Evolutionary conservation across 371 early-diverging fungal genomes (phyloP), one percentile per base, ranked within the genome.

Genomic region (Chytridium lagenaria): DNA sequence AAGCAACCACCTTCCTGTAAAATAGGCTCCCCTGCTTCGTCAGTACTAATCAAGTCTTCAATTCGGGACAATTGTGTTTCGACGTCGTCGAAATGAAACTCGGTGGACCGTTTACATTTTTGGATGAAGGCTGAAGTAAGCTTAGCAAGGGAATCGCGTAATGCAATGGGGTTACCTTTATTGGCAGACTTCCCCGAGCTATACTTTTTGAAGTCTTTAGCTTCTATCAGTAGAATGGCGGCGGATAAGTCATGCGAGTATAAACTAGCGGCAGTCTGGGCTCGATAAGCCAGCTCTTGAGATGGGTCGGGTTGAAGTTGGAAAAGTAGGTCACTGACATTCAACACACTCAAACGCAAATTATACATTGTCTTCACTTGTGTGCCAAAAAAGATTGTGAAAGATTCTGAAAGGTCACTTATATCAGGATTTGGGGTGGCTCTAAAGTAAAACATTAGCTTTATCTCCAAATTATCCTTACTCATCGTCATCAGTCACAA

Each of bases 61-160:
- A 91, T 84, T 0, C 71, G 69, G 38, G 80, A 77, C 44, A 92
- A 68, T 76, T 93, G 94, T 1, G 79, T 76, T 65, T 91, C 91
- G 16, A 92, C 82, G 70, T 87, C 83, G 16, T 90, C 84, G 75
- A 92, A 92, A 79, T 93, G 94, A 51, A 92, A 88, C 69, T 93
- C 94, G 0, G 92, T 92, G 19, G 91, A 87, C 33, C 86, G 84
- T 65, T 85, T 85, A 75, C 91, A 91, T 50, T 88, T 81, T 57
- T 85, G 79, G 78, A 92, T 91, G 37, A 93, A 81, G 3, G 84
- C 91, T 88, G 23, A 40, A 34, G 36, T 44, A 23, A 44, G 12
- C 2, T 28, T 23, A 7, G 37, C 37, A 33, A 31, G n/a, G 22
- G 66, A 55, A 26, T 23, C 1, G 28, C n/a, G 26, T 31, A 5